Base-by-base conservation (phyloP, 2,329 filamentous ascomycete genomes). In the Saccharata proteae region DNA sequence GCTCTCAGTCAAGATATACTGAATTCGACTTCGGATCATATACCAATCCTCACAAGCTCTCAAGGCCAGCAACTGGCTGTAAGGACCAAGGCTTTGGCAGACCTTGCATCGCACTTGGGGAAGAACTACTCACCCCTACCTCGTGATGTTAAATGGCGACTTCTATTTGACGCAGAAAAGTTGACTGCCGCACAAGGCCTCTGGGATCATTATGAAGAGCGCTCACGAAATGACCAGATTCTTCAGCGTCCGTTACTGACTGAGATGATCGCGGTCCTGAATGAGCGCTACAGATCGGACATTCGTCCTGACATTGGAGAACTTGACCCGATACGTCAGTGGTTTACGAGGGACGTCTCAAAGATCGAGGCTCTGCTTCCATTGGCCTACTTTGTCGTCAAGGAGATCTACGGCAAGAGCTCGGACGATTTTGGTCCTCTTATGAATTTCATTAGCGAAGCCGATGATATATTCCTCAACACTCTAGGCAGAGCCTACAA, bases 111-210 rank as follows among this genome's bases (percentile, higher is more conserved):
- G 3, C 75, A 90, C 42, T 59, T 96, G 9, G 68, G 70, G 39
- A 67, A 68, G 5, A 74, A 77, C 18, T 76, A 75, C 37, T 59
- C 62, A 18, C 62, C 72, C 3, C 54, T 96, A 5, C 73, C 80
- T 40, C 71, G 74, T 23, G 61, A 60, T 15, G 77, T 77, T 2
- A 75, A 76, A 43, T 96, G 86, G 85, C 67, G 70, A 39, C 58
- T 98, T 18, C 62, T 98, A n/a, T 81, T 77, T 65, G 77, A 88
- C 46, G 88, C 88, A 0, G 90, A 98, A 54, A 93, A 86, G 55
- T 70, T 96, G 59, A 74, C 79, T 25, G 81, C 85, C 20, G 83
- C 84, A 12, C 69, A 71, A 38, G 67, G 74, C 26, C 66, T 96
- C 21, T 96, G 88, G 85, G 76, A 75, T 39, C 66, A 73, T 32